Evolutionary conservation across 192 early-diverging fungal species (phyloP), one percentile per base, ranked within the genome.

Genomic region (Dissophora globulifera): DNA sequence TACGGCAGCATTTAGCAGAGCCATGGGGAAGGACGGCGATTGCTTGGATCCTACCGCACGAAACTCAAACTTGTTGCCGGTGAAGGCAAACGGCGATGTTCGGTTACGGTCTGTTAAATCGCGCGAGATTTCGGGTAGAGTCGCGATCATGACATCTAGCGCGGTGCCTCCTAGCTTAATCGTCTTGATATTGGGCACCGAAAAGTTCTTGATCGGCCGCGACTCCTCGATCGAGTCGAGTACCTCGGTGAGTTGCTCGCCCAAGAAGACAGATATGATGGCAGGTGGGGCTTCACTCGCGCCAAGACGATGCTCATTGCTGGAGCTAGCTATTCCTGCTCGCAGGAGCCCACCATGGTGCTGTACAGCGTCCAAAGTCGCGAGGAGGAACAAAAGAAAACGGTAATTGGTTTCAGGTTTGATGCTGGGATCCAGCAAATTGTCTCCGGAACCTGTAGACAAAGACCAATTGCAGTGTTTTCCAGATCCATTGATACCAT

Each of bases 31-130:
- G 49, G 97, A 95, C 23, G 95, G 93, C 31, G 94, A 96, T 84
- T 96, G 95, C 87, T 97, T 96, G 67, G 97, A 96, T 48, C 97
- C 97, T 32, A 97, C 96, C 33, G 97, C 95, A 82, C 95, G 93
- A 95, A 97, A 99, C 88, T 99, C 97, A 69, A 99, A 99, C 89
- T 99, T 99, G 93, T 99, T 99, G 45, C 97, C 97, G 54, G 97
- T 99, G 83, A 99, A 99, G 54, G 97, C 97, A 67, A 99, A 98
- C 35, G 97, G 96, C 42, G 95, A 97, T 25, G 97, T 99, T 78
- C 96, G 93, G 91, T 99, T 99, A 84, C 97, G 95, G 84, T 99
- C 97, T 19, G 97, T 99, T 78, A 99, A 83, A 84, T 99, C 97
- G 78, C 97, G 94, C 23, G 91, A 78, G 74, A 99, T 95, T 65